phyloP scores from a whole-genome alignment of 2,329 filamentous ascomycete species.

The Thielaviopsis populi region DNA sequence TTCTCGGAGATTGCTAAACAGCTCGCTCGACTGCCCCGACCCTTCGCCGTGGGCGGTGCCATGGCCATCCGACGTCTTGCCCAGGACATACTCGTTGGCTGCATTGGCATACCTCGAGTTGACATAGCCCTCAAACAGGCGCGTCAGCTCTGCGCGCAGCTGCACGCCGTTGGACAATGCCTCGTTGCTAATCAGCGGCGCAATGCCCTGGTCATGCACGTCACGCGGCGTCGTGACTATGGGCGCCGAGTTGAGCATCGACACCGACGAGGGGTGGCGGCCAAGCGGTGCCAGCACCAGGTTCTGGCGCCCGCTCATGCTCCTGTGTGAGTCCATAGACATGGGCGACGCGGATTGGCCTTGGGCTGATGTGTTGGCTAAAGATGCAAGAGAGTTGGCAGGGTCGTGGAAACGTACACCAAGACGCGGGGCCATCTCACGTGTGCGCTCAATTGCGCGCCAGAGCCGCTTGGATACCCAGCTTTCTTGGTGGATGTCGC shows the following conservation, averaged over 20 bases:
- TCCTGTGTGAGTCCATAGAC: conserved; percentile 5
- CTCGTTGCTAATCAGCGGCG: conserved; percentile 13
- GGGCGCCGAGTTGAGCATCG: conserved; percentile 13
- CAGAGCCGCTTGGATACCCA: conserved; percentile 60
- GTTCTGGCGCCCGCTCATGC: conserved; percentile 1
- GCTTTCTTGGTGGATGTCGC: conserved; percentile 54
- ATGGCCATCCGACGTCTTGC: conserved; percentile 2
- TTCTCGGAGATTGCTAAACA: conserved; percentile 12
- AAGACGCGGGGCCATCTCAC: conserved; percentile 55
- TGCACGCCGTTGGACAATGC: conserved; percentile 30
- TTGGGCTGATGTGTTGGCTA: neutral
- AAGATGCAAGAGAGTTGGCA: conserved; percentile 17
- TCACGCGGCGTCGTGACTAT: neutral
- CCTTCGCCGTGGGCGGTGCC: neutral
- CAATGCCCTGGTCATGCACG: conserved; percentile 16
- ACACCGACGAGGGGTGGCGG: neutral
- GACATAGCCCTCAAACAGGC: conserved; percentile 30
- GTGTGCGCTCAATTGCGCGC: conserved; percentile 55
- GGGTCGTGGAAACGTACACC: conserved; percentile 32
- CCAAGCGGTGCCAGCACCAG: conserved; percentile 12
- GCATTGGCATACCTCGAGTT: conserved; percentile 19
- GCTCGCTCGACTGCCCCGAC: conserved; percentile 3
- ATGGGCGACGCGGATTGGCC: neutral
- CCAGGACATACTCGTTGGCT: conserved; percentile 7
- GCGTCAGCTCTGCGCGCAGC: conserved; percentile 40